Conservation (phyloP, 164 flowering plant genomes). For the Macadamia integrifolia region DNA sequence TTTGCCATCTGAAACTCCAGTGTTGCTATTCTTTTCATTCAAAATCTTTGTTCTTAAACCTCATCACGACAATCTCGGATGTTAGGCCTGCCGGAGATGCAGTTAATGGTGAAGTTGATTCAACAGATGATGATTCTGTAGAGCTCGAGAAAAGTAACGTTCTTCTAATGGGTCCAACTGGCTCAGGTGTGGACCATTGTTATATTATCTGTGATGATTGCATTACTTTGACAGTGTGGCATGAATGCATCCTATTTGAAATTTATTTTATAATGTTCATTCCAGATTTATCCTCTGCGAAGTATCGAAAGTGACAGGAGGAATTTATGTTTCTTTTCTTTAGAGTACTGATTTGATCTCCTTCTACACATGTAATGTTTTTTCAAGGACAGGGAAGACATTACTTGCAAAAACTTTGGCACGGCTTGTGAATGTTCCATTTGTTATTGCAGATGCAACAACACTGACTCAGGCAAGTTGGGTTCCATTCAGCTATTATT, state of each 20-base stretch:
- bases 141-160: slow-evolving; percentile 97
- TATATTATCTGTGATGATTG: not conserved
- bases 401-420: slow-evolving; percentile 96
- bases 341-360: slow-evolving; percentile 3
- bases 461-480: slow-evolving; percentile 87
- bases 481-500: not conserved
- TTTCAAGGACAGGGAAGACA: slow-evolving; percentile 97
- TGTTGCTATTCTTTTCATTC: not conserved
- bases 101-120: slow-evolving; percentile 25
- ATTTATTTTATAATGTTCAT: too few relatives aligned
- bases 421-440: slow-evolving; percentile 90
- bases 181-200: slow-evolving; percentile 63
- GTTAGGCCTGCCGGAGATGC: slow-evolving; percentile 60
- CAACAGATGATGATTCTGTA: slow-evolving; percentile 53
- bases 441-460: slow-evolving; percentile 93
- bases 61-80: slow-evolving; percentile 14
- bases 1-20: not conserved
- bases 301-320: not conserved
- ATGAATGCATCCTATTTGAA: not conserved
- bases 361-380: slow-evolving; percentile 25
- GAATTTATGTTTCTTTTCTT: not conserved
- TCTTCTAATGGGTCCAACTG: slow-evolving; percentile 95
- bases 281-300: not conserved
- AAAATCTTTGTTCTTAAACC: not conserved
- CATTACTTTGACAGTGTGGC: not conserved